Evolutionary conservation across 1,284 basidiomycete species (phyloP).

Genomic region (Ganoderma lucidum): DNA sequence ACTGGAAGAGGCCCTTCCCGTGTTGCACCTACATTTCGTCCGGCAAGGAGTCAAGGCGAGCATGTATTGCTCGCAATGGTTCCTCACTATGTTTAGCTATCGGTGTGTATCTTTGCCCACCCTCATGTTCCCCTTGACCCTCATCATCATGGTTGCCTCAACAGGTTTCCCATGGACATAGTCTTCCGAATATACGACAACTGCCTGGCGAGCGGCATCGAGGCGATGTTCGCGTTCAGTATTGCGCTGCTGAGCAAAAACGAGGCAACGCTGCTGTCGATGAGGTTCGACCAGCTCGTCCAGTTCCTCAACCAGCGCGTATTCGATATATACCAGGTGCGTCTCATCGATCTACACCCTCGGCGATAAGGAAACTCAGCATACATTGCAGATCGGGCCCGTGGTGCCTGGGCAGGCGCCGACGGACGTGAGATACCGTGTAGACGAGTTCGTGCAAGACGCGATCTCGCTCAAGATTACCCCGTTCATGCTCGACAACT

Average conservation of each 20-base stretch:
- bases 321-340: constrained; percentile 84
- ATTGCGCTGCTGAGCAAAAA: constrained; percentile 89
- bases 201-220: constrained; percentile 95
- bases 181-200: constrained; percentile 97
- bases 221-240: constrained; percentile 96
- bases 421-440: constrained; percentile 56
- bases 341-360: constrained; percentile 20
- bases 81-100: constrained; percentile 96
- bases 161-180: constrained; percentile 94
- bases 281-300: constrained; percentile 92
- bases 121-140: not conserved
- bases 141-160: not conserved
- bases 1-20: constrained; percentile 91
- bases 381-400: constrained; percentile 38
- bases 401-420: constrained; percentile 35
- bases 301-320: constrained; percentile 81
- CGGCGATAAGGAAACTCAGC: not conserved
- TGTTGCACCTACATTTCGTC: constrained; percentile 91
- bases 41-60: constrained; percentile 95
- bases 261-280: constrained; percentile 77
- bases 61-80: constrained; percentile 99
- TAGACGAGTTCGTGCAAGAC: constrained; percentile 87
- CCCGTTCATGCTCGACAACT: constrained; percentile 91
- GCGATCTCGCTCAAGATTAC: constrained; percentile 86
- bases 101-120: constrained; percentile 57